Evolutionary conservation across 306 rosid species (phyloP), one percentile per base, ranked within the genome.

Genomic region (Benincasa hispida): DNA sequence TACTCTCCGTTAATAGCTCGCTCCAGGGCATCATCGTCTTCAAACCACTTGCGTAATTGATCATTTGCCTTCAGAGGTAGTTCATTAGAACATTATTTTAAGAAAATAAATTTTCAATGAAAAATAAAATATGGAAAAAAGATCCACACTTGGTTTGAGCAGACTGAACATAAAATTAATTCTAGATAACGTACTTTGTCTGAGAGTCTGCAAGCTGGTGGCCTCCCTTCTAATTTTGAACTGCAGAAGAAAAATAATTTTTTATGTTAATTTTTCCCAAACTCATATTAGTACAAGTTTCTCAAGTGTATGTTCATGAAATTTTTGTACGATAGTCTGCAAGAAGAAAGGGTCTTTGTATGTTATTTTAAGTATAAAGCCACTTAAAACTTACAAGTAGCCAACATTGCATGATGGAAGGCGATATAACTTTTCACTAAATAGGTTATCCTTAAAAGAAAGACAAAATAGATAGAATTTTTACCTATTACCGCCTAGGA

Each of bases 401-500:
- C 11, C 39, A 28, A 28, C 14, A 60, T 28, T 15, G 10, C 39
- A 2, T 5, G 67, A 25, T 60, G 32, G 67, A 41, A 60, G 28
- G n/a, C 10, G 7, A 28, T 28, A 10, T 66, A 66, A 37, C 17
- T 66, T 66, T 66, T 37, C 50, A 37, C 17, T 37, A 19, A 37
- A 37, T 28, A 30, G 15, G 8, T 21, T 21, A 10, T 66, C 30
- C 51, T 66, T 22, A 0, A 65, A n/a, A 65, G 42, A 6, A 37
- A 55, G 32, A 37, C 17, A 18, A 60, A 60, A 35, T 13, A 58
- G 42, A 21, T 8, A 47, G 22, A 25, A 61, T 35, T 82, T 22
- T 82, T 87, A 90, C 99, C 98, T 92, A 78, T 89, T 95, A 79
- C 98, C 98, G 76, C 99, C 99, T 74, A 95, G 86, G 76, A 95